Evolutionary conservation across 225 moss, liverwort and hornwort species (phyloP).

Genomic region (Rhytidiadelphus loreus): DNA sequence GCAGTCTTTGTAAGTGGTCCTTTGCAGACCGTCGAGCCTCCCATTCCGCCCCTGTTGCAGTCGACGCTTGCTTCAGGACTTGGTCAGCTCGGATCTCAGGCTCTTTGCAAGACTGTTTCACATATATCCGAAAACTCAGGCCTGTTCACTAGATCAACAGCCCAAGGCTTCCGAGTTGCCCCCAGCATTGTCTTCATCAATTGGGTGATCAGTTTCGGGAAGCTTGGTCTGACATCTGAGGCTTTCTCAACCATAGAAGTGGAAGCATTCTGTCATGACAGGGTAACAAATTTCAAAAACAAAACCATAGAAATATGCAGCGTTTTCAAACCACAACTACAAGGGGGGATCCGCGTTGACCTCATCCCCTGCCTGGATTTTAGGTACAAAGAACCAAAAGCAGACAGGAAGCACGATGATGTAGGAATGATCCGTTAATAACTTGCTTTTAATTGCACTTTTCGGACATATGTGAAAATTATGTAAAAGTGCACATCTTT

Average conservation of each 20-base stretch:
- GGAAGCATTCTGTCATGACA: background rate
- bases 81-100: too few species aligned
- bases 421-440: background rate
- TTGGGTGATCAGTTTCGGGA: background rate
- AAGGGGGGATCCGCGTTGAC: background rate
- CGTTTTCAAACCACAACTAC: background rate
- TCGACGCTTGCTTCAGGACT: too few species aligned
- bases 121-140: too few species aligned
- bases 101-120: too few species aligned
- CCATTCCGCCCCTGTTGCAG: too few species aligned
- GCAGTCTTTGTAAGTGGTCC: too few species aligned
- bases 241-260: too few species aligned
- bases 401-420: background rate
- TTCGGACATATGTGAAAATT: background rate
- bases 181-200: background rate
- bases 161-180: too few species aligned
- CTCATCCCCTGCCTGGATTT: background rate
- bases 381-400: background rate
- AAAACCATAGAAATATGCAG: background rate
- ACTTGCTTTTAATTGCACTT: background rate
- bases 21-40: too few species aligned
- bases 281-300: background rate
- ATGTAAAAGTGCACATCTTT: background rate
- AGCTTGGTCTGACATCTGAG: too few species aligned
- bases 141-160: too few species aligned